These are phyloP conservation scores for Excoecaria cochinchinensis DNA, from an alignment of 345 rosid species.

Conservation along the genomic window DNA sequence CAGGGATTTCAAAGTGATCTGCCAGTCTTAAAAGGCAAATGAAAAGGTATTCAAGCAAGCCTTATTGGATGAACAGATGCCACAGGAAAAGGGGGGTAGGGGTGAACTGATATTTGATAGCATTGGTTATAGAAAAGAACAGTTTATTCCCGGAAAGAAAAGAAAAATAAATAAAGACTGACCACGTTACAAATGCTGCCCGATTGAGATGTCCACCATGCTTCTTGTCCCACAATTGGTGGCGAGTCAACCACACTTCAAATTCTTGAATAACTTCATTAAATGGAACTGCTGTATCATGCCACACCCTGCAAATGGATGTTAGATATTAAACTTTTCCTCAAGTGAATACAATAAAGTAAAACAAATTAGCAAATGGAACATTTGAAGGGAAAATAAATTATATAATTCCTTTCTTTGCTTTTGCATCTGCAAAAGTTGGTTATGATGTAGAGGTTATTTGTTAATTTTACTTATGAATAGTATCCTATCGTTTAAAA, in stretches of 20 bases:
- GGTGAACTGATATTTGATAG: not conserved
- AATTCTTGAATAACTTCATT: conserved; percentile 69
- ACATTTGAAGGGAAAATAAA: not conserved
- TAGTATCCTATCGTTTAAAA: too few relatives aligned
- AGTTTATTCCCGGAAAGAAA: not conserved
- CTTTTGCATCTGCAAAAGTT: conserved; percentile 5
- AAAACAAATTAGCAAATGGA: not conserved
- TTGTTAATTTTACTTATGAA: not conserved
- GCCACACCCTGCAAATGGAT: conserved; percentile 76
- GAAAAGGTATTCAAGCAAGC: not conserved
- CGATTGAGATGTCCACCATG: conserved; percentile 48
- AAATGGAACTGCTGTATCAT: conserved; percentile 88
- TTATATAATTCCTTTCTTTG: not conserved
- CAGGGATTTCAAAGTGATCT: not conserved
- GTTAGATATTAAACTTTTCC: not conserved
- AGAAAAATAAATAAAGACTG: conserved; percentile 21
- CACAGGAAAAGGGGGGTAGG: not conserved
- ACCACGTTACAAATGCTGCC: conserved; percentile 95
- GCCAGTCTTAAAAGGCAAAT: not conserved
- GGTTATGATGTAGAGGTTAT: not conserved
- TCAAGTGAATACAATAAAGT: not conserved
- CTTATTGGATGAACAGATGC: not conserved
- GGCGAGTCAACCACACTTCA: conserved; percentile 78
- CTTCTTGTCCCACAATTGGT: conserved; percentile 57
- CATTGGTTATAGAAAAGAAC: not conserved